Conservation (phyloP, 2,329 filamentous ascomycete genomes). For the Knufia fluminis region DNA sequence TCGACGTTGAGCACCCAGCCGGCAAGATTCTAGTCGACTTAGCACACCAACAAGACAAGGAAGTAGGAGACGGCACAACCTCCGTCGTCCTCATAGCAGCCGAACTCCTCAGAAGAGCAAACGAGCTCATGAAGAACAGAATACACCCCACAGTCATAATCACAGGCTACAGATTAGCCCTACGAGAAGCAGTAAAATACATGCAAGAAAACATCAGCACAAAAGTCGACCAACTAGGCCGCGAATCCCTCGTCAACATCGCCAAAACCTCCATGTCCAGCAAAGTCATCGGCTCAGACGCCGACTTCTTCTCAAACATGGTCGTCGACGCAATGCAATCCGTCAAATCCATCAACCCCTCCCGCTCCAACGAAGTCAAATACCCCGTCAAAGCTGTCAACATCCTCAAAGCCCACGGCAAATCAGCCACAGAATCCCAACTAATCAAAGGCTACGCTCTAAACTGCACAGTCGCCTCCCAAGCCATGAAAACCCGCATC, state of each 20-base stretch:
- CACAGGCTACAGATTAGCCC: conserved; percentile 88
- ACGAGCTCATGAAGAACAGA: conserved; percentile 98
- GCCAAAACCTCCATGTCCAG: conserved; percentile 99
- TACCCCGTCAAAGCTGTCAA: conserved; percentile 99
- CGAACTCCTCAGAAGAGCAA: conserved; percentile 83
- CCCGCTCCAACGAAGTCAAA: conserved; percentile 71
- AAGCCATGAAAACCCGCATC: conserved; percentile 92
- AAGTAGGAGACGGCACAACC: conserved; percentile 96
- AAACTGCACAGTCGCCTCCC: conserved; percentile 96
- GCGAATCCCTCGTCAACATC: conserved; percentile 85
- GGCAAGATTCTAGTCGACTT: conserved; percentile 97
- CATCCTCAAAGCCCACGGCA: conserved; percentile 95
- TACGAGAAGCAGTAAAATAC: conserved; percentile 95
- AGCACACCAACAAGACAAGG: conserved; percentile 97
- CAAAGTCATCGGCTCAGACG: conserved; percentile 95
- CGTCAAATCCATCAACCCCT: conserved; percentile 78
- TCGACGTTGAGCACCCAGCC: conserved; percentile 95
- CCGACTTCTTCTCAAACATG: conserved; percentile 95
- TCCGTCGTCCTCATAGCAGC: conserved; percentile 96
- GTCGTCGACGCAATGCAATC: conserved; percentile 92
- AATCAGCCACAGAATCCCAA: conserved; percentile 77
- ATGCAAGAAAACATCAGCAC: conserved; percentile 98
- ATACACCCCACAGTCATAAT: conserved; percentile 99
- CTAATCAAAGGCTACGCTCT: conserved; percentile 93
- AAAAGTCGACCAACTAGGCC: conserved; percentile 83